A percentile compares a stretch with the other conserved stretches of the same genome.
These are phyloP conservation scores for Ceratocystis cacaofunesta DNA, from an alignment of 2,329 filamentous ascomycete genomes.

Conservation along the genomic window DNA sequence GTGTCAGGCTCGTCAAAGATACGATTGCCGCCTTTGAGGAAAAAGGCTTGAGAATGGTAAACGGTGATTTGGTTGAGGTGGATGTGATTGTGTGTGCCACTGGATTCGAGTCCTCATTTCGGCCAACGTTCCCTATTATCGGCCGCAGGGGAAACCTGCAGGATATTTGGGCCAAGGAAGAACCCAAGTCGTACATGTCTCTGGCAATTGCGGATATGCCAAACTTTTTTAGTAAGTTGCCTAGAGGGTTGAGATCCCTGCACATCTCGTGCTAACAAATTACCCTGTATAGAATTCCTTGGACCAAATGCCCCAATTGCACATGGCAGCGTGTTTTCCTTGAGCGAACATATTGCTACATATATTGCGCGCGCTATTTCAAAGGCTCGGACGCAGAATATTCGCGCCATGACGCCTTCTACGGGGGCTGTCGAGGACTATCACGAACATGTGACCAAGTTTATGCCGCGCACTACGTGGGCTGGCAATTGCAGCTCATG, in stretches of 20 bases:
- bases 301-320: constrained; percentile 38
- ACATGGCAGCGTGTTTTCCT: constrained; percentile 36
- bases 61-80: constrained; percentile 34
- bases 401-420: constrained; percentile 32
- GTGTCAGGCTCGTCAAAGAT: constrained; percentile 34
- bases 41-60: constrained; percentile 33
- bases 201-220: constrained; percentile 37
- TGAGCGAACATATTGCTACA: constrained; percentile 36
- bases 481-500: constrained; percentile 33
- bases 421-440: constrained; percentile 36
- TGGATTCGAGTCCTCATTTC: constrained; percentile 40
- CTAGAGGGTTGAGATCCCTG: neutral
- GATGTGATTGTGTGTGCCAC: constrained; percentile 45
- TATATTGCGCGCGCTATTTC: constrained; percentile 35
- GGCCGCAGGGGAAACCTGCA: constrained; percentile 37
- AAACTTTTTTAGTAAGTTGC: constrained; percentile 38
- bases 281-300: constrained; percentile 29
- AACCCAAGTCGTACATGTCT: constrained; percentile 38
- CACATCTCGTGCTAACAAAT: neutral
- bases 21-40: constrained; percentile 32
- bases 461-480: constrained; percentile 41
- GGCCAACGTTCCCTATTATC: constrained; percentile 36
- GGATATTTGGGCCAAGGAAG: constrained; percentile 30
- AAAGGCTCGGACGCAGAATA: constrained; percentile 37
- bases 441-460: constrained; percentile 32